These are phyloP conservation scores for Rhododendron vialii DNA, from an alignment of 148 eudicot genomes.

Conservation along the genomic window DNA sequence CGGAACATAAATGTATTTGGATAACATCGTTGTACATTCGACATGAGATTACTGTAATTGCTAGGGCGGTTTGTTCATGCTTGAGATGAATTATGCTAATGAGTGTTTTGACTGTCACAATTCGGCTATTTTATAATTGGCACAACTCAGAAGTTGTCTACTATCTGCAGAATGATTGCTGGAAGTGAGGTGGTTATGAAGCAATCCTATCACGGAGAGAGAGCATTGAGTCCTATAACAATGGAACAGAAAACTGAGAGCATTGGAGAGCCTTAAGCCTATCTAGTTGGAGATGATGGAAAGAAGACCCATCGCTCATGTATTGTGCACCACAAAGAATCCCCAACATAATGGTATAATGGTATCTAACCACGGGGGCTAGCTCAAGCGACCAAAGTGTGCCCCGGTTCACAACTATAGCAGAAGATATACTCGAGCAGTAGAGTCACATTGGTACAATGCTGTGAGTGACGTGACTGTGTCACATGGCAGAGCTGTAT, in stretches of 20 bases:
- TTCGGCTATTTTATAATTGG: not conserved
- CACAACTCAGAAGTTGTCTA: not conserved
- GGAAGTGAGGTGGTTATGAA: not conserved
- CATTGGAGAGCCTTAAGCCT: not conserved
- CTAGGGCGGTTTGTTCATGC: not conserved
- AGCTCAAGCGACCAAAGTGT: not conserved
- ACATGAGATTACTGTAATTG: not conserved
- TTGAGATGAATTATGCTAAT: not conserved
- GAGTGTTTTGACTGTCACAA: not conserved
- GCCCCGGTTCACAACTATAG: not conserved
- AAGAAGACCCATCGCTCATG: not conserved
- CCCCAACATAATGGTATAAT: not conserved
- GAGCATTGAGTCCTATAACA: not conserved
- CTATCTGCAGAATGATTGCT: not conserved
- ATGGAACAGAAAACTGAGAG: not conserved
- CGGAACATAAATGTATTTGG: not conserved
- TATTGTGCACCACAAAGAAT: not conserved
- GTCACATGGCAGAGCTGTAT: not conserved
- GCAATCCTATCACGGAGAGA: not conserved
- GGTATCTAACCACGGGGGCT: not conserved
- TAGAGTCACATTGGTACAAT: not conserved
- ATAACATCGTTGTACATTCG: not conserved
- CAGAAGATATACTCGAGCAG: not conserved
- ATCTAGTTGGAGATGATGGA: not conserved
- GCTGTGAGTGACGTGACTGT: not conserved